Percentiles rank a stretch among this genome's conserved stretches.
These are phyloP conservation scores for Ustilaginoidea virens DNA, from an alignment of 2,329 filamentous ascomycete species.

Conservation along the genomic window DNA sequence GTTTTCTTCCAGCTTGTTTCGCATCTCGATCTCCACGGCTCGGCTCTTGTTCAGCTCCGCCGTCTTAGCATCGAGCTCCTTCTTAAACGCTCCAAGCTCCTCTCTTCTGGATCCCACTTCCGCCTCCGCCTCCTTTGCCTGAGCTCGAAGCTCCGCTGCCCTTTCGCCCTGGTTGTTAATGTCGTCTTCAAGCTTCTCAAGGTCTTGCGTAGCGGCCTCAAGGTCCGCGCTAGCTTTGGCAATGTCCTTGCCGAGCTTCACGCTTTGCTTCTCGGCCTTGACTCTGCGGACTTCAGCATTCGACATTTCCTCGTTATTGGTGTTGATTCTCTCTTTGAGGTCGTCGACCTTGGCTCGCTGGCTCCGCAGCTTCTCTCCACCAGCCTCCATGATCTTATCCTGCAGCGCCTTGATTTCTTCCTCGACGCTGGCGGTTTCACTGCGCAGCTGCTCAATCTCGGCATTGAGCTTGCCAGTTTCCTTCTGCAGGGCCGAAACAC, in stretches of 20 bases:
- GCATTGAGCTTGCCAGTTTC: conserved; percentile 60
- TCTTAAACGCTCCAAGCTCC: conserved; percentile 65
- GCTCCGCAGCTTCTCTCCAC: conserved; percentile 78
- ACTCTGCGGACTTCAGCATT: conserved; percentile 74
- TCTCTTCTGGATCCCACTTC: conserved; percentile 64
- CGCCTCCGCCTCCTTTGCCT: conserved; percentile 71
- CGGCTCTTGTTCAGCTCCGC: conserved; percentile 77
- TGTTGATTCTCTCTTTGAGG: conserved; percentile 71
- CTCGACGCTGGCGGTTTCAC: conserved; percentile 80
- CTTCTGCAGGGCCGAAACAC: conserved; percentile 58
- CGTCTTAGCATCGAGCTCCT: conserved; percentile 73
- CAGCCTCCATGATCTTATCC: conserved; percentile 96
- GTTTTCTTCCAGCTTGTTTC: conserved; percentile 92
- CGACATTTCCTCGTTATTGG: conserved; percentile 67
- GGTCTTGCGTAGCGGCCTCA: conserved; percentile 52
- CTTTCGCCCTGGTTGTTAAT: conserved; percentile 62
- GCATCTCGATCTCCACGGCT: conserved; percentile 91
- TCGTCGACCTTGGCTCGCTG: conserved; percentile 86
- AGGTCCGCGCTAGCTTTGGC: conserved; percentile 69
- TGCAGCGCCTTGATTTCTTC: conserved; percentile 85
- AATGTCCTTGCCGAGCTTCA: conserved; percentile 74
- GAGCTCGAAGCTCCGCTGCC: conserved; percentile 55
- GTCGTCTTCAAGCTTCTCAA: conserved; percentile 65
- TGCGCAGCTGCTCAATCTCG: conserved; percentile 65
- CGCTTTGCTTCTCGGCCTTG: conserved; percentile 85